Conservation (phyloP, 495 filamentous ascomycete species). For the Hypomontagnella monticulosa region DNA sequence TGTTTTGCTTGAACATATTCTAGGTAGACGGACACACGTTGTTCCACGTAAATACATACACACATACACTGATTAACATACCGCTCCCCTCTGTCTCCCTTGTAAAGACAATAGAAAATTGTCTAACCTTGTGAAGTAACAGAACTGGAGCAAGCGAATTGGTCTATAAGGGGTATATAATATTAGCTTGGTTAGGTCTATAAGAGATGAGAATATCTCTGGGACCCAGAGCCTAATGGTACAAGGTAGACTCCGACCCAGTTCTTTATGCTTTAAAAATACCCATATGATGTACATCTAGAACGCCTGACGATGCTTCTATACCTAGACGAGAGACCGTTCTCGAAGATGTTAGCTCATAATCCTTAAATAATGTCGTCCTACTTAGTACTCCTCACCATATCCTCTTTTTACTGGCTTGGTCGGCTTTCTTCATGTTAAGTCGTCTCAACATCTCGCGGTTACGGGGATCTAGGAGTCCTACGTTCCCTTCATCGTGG, state of each 20-base stretch:
- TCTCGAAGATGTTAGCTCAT: not conserved
- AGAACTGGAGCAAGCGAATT: no score
- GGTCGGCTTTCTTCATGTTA: slow-evolving; percentile 54
- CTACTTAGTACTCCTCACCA: slow-evolving; percentile 9
- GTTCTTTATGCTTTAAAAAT: slow-evolving; percentile 6
- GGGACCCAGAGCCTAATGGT: slow-evolving; percentile 13
- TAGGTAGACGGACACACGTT: no score
- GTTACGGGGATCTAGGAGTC: slow-evolving; percentile 55
- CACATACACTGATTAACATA: no score
- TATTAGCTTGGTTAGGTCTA: slow-evolving; percentile 22
- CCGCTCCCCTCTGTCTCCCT: no score
- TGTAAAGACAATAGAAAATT: no score
- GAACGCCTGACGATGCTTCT: slow-evolving; percentile 25
- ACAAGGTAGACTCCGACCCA: slow-evolving; percentile 12
- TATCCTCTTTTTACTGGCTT: slow-evolving; percentile 51
- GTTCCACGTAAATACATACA: no score
- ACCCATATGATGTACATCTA: not conserved
- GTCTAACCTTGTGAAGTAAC: no score
- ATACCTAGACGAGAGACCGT: not conserved
- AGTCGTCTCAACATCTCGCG: slow-evolving; percentile 57
- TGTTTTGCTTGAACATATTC: no score
- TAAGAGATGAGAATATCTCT: slow-evolving; percentile 39
- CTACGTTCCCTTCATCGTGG: slow-evolving; percentile 54
- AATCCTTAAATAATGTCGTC: not conserved
- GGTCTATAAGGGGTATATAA: slow-evolving; percentile 22